These are phyloP conservation scores for Ophiocordyceps camponoti-leonardi DNA, from an alignment of 2,329 filamentous ascomycete species.

Conservation along the genomic window DNA sequence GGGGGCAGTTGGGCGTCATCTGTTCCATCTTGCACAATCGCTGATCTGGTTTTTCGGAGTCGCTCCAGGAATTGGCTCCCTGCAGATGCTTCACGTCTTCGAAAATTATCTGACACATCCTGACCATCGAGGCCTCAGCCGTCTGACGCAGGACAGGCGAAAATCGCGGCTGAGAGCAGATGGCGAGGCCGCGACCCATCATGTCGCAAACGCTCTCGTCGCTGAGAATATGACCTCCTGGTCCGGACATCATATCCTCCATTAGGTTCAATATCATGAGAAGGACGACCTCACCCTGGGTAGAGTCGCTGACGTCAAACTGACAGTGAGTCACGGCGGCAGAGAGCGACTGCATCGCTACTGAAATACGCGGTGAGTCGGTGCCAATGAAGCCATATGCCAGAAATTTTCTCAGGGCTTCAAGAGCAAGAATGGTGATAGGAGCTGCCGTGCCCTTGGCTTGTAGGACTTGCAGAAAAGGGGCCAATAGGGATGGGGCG, in stretches of 20 bases:
- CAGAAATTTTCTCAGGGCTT: constrained; percentile 91
- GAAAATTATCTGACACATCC: constrained; percentile 98
- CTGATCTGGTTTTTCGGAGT: constrained; percentile 47
- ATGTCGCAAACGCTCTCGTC: constrained; percentile 98
- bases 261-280: constrained; percentile 90
- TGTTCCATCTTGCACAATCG: constrained; percentile 12
- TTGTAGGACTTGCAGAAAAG: constrained; percentile 91
- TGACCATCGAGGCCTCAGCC: constrained; percentile 92
- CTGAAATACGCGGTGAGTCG: constrained; percentile 68
- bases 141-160: constrained; percentile 81
- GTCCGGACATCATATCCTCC: constrained; percentile 94
- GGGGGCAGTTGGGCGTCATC: background rate
- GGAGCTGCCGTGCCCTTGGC: constrained; percentile 91
- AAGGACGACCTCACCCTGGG: constrained; percentile 88
- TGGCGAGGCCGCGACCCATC: constrained; percentile 96
- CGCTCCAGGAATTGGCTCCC: constrained; percentile 56
- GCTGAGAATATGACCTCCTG: constrained; percentile 81
- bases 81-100: constrained; percentile 68
- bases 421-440: constrained; percentile 85
- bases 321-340: constrained; percentile 94
- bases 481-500: constrained; percentile 73
- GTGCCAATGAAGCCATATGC: constrained; percentile 81
- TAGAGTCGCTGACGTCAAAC: constrained; percentile 89
- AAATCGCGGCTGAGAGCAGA: constrained; percentile 86
- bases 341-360: constrained; percentile 88